Base-by-base conservation (phyloP, 169 alveolate genomes). In the Babesia gibsoni region DNA sequence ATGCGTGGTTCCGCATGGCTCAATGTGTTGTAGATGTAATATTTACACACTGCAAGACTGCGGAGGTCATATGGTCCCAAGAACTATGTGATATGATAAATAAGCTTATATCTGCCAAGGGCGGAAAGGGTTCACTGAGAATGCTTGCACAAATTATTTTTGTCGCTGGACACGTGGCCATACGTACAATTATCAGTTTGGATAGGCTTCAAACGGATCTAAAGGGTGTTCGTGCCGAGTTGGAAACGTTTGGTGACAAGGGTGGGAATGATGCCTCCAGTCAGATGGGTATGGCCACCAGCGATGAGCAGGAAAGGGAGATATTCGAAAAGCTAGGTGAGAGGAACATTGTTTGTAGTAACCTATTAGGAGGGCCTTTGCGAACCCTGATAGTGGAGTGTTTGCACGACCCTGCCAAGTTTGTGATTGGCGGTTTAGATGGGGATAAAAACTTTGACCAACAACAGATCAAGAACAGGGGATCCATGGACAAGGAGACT, bases 231-330 rank as follows among this genome's bases (percentile, higher is more conserved):
- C 73, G 88, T 20, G 20, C 88, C 10, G 42, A 67, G 39, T 30
- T 64, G 27, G 85, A 77, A 25, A 27, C 61, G 10, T 29, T 63
- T 37, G 86, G 58, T 2, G 81, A 46, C 3, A 69, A 53, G 35
- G 6, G 14, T 22, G 33, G 4, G 25, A 14, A 2, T 45, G 75
- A 72, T 22, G 78, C 52, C 0, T 43, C 73, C 4, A 50, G 23
- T 16, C 67, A 69, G 35, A 79, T 79, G 83, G 88, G 88, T 6
- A 36, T 65, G 68, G 88, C 83, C 8, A 63, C 83, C 7, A 79
- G 52, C 41, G 88, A 69, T 35, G 88, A 79, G 32, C 67, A 53
- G 61, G 88, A 79, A 32, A 10, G 78, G 18, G 88, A 79, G 30
- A 25, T 68, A 27, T 68, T 79, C 46, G 88, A 79, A 16, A 37